These are phyloP conservation scores for Vitis amurensis DNA, from an alignment of 164 flowering plant genomes.

Conservation along the genomic window DNA sequence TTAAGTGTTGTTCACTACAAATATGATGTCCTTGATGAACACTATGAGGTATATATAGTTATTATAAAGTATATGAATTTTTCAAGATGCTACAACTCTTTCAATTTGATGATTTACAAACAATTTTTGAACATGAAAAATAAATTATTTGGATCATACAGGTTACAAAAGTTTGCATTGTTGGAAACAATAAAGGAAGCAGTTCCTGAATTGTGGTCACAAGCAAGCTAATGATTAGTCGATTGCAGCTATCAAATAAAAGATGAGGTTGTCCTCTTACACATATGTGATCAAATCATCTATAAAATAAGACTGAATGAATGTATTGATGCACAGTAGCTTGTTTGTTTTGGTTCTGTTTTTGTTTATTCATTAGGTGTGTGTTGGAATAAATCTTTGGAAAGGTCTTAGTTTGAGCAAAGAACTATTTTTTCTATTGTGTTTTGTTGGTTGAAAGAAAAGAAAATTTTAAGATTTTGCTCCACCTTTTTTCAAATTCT, in stretches of 20 bases:
- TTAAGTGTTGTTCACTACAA: conserved; percentile 70
- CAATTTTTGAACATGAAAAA: not conserved
- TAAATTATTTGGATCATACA: conserved; percentile 11
- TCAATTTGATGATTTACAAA: not conserved
- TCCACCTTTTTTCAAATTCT: too few relatives aligned
- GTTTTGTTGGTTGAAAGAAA: too few relatives aligned
- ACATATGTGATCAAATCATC: not conserved
- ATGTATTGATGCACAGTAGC: too few relatives aligned
- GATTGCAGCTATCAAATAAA: conserved; percentile 64
- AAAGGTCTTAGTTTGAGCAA: too few relatives aligned
- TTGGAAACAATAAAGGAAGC: conserved; percentile 84
- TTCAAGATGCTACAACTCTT: not conserved
- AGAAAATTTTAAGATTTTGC: too few relatives aligned
- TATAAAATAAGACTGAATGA: too few relatives aligned
- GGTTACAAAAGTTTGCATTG: conserved; percentile 68
- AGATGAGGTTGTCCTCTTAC: conserved; percentile 56
- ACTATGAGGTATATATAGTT: conserved; percentile 59
- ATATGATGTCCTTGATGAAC: conserved; percentile 69
- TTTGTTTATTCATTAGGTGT: too few relatives aligned
- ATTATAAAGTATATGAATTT: not conserved
- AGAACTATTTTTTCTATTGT: too few relatives aligned
- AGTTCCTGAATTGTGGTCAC: too few relatives aligned
- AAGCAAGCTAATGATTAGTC: conserved; percentile 72
- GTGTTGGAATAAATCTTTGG: too few relatives aligned
- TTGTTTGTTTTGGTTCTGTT: too few relatives aligned